Percentiles rank a stretch among this genome's conserved stretches.
phyloP scores from a whole-genome alignment of 495 filamentous ascomycete genomes.

The Aspergillus baeticus region DNA sequence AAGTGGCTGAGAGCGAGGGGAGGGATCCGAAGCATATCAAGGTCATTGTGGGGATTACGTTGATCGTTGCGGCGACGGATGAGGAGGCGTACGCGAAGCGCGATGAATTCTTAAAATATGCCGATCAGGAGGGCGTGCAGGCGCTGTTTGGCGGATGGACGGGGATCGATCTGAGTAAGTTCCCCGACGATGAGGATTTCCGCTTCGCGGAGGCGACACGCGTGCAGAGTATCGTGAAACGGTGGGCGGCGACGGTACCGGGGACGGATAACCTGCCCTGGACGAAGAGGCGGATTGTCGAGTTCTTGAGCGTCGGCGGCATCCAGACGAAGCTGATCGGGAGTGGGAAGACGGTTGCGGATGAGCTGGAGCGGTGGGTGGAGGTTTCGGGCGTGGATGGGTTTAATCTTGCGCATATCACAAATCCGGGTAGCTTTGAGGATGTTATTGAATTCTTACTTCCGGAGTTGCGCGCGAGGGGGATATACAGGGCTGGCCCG shows the following conservation, averaged over 20 bases:
- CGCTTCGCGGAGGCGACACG: conserved; percentile 59
- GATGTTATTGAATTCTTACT: conserved; percentile 55
- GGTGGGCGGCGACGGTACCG: conserved; percentile 31
- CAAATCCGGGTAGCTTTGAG: conserved; percentile 60
- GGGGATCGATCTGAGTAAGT: conserved; percentile 52
- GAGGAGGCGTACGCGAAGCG: conserved; percentile 53
- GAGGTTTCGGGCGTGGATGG: conserved; percentile 61
- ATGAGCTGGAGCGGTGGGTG: conserved; percentile 62
- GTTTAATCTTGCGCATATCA: conserved; percentile 61
- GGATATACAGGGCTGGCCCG: conserved; percentile 46
- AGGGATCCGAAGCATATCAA: conserved; percentile 50
- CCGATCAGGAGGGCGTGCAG: conserved; percentile 55
- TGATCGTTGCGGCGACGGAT: conserved; percentile 53
- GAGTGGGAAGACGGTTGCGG: conserved; percentile 55
- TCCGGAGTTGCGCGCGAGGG: conserved; percentile 45
- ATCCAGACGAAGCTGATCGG: conserved; percentile 56
- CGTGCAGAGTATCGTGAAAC: conserved; percentile 40
- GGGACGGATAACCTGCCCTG: conserved; percentile 50
- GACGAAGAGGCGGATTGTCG: conserved; percentile 61
- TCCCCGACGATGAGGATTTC: conserved; percentile 57
- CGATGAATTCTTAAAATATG: conserved; percentile 47
- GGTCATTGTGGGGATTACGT: conserved; percentile 48
- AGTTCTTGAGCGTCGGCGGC: conserved; percentile 61
- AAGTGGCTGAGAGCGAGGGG: conserved; percentile 41
- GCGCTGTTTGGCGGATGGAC: conserved; percentile 65